A percentile compares a stretch with the other conserved stretches of the same genome.
Evolutionary conservation across 306 rosid species (phyloP).

Genomic region (cucumber (Cucumis sativus)): Cucumber_9930_V3 NC_026657.2:33059501-33060000

Average conservation of each 20-base stretch:
- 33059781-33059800: not conserved
- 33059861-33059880: not conserved
- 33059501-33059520: too few relatives aligned
- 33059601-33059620: not conserved
- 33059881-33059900: not conserved
- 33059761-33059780: not conserved
- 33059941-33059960: not conserved
- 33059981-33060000: not conserved
- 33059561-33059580: too few relatives aligned
- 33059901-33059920: not conserved
- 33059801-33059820: not conserved
- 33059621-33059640: not conserved
- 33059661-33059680: not conserved
- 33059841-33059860: not conserved
- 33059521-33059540: too few relatives aligned
- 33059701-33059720: not conserved
- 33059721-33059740: not conserved
- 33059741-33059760: not conserved
- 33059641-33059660: not conserved
- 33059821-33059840: not conserved
- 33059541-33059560: too few relatives aligned
- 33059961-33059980: not conserved
- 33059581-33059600: not conserved
- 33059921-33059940: not conserved
- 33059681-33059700: not conserved